A percentile compares a stretch with the other conserved stretches of the same genome.
Conservation (phyloP, 2,329 filamentous ascomycete species). For the Dothistroma pini region DNA sequence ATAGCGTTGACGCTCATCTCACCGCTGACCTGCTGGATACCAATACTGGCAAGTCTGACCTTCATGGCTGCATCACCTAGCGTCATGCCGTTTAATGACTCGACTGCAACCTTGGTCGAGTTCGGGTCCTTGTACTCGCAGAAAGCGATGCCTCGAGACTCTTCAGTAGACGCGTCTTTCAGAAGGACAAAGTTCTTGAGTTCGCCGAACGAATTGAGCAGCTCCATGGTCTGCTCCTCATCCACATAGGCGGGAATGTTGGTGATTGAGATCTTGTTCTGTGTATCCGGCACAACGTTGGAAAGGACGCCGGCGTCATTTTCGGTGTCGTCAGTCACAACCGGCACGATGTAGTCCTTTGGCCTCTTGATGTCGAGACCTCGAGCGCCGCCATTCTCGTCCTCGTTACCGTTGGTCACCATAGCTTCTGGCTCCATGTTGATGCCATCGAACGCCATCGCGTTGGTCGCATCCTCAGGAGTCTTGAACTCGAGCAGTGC, state of each 20-base stretch:
- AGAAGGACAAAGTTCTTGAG: constrained; percentile 89
- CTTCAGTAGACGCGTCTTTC: constrained; percentile 78
- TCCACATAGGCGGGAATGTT: constrained; percentile 85
- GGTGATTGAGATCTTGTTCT: constrained; percentile 90
- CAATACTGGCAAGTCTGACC: constrained; percentile 85
- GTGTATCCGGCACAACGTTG: constrained; percentile 79
- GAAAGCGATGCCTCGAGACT: constrained; percentile 85
- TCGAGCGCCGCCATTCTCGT: constrained; percentile 52
- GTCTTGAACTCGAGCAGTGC: constrained; percentile 89
- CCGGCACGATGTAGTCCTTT: constrained; percentile 95
- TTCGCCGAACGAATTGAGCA: constrained; percentile 86
- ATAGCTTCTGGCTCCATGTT: constrained; percentile 69
- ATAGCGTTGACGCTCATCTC: constrained; percentile 98
- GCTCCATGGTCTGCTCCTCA: constrained; percentile 87
- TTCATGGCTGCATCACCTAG: constrained; percentile 82
- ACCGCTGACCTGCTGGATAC: constrained; percentile 87
- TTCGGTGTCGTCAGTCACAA: constrained; percentile 66
- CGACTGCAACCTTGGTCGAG: constrained; percentile 78
- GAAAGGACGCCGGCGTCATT: constrained; percentile 75
- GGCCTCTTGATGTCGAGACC: constrained; percentile 78
- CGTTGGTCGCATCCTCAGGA: constrained; percentile 82
- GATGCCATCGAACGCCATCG: constrained; percentile 83
- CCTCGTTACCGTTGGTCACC: constrained; percentile 49
- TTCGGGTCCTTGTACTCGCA: constrained; percentile 83
- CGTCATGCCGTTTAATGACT: constrained; percentile 89